Evolutionary conservation across 2,329 filamentous ascomycete species (phyloP).

Genomic region (Cercospora zeina): DNA sequence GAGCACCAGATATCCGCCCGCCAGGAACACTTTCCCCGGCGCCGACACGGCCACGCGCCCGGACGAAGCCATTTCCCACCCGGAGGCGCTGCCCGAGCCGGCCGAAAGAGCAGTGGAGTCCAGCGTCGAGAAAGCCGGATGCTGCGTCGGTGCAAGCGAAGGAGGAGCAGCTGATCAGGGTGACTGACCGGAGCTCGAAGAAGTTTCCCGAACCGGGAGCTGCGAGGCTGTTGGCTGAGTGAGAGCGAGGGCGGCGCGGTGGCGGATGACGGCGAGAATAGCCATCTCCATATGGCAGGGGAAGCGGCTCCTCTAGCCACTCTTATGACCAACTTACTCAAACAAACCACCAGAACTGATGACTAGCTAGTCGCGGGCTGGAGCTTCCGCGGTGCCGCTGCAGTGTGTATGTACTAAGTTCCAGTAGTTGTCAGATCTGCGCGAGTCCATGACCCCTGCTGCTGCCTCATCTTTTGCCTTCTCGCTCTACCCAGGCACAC

Average conservation of each 20-base stretch:
- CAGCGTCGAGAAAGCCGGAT: slow-evolving; percentile 3
- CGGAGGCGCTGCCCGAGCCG: slow-evolving; percentile 20
- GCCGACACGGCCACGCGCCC: slow-evolving; percentile 65
- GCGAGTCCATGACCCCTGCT: slow-evolving; percentile 2
- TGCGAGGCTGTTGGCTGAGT: not conserved
- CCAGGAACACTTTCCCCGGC: slow-evolving; percentile 92
- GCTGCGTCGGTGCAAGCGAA: slow-evolving; percentile 12
- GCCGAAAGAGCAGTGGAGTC: slow-evolving; percentile 21
- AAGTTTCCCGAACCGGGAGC: slow-evolving; percentile 17
- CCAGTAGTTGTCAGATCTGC: not conserved
- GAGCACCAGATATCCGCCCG: slow-evolving; percentile 91
- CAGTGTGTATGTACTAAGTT: too few relatives aligned
- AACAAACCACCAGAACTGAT: too few relatives aligned
- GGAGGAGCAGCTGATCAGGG: slow-evolving; percentile 8
- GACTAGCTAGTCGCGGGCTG: too few relatives aligned
- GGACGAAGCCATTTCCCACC: slow-evolving; percentile 27
- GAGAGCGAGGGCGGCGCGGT: slow-evolving; percentile 6
- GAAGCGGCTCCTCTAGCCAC: too few relatives aligned
- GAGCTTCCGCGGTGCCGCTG: not conserved
- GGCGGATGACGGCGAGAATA: slow-evolving; percentile 14
- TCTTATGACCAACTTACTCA: too few relatives aligned
- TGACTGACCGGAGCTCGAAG: not conserved
- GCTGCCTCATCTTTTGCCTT: slow-evolving; percentile 2
- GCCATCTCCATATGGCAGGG: not conserved
- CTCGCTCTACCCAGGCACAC: slow-evolving; percentile 14